Base-by-base conservation (phyloP, 805 yeast species). In the Yarrowia osloensis region DNA sequence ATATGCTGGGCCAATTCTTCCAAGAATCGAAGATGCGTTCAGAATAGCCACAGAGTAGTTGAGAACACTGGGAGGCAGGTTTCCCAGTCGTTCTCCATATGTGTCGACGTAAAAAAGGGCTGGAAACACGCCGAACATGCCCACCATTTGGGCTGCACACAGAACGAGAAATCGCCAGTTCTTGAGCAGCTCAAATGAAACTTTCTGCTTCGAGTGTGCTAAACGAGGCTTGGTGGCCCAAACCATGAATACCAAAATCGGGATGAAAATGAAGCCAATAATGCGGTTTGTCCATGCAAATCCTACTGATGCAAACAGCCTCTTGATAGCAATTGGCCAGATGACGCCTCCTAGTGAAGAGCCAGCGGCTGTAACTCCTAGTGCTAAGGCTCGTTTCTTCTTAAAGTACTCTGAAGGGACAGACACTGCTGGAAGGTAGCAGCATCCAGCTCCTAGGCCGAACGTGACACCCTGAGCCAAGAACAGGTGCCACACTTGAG, bases 281-380 rank as follows among this genome's bases (percentile, higher is more conserved):
- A 80, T 76, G 55, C 88, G 77, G 47, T 83, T 77, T 3, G 85
- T 81, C 88, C 88, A 85, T 13, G 77, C 78, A 71, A 82, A 85
- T 0, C 88, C 88, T 19, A 83, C 78, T 5, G 73, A 71, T 35
- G 75, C 73, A 35, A 82, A 77, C 40, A 84, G 73, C 55, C 75
- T 74, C 65, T 79, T 78, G 13, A 57, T 57, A 7, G 63, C 63
- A 15, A 57, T 57, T 2, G 63, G 63, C 63, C 63, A 57, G 9
- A 80, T 74, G 6, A 84, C 73, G 13, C 87, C 87, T 8, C 87
- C 87, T 1, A 82, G 66, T 11, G 85, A 84, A 4, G 85, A 77
- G 0, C 88, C 88, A 1, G 82, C 71, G 4, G 81, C 80, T 3
- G 78, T 74, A 19, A 85, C 76, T 1, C 86, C 87, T 71, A 80